Base-by-base conservation (phyloP, 2,329 filamentous ascomycete genomes). In the Orbilia oligospora region DNA sequence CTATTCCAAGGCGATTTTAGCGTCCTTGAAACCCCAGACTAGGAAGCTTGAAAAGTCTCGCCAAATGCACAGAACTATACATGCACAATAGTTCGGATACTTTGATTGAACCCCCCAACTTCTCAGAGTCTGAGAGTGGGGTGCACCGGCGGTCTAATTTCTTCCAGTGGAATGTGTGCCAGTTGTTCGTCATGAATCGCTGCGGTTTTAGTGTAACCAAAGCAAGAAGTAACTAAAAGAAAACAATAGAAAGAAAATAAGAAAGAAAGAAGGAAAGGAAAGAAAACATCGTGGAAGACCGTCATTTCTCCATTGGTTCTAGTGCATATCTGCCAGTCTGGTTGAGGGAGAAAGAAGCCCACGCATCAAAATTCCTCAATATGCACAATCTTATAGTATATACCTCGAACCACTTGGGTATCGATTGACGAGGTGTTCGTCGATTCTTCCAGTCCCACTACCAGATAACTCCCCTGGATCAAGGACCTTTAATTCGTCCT, bases 141-240 rank as follows among this genome's bases (percentile, higher is more conserved):
- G 56, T 76, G 72, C 22, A 36, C 58, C 20, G 33, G 38, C 6
- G 27, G 48, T 16, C 14, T 6, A 16, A 2, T 66, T 27, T 33
- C 41, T 51, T 33, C 51, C 41, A 14, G 38, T 61, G 63, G 64
- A 75, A 63, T 76, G 71, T 70, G 55, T 76, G 56, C 55, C 18
- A 64, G 36, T 66, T 66, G 27, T 75, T 66, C 55, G 48, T 69
- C 27, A 30, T 48, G 71, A 63, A 51, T 46, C 16, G 9, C 38
- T 46, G 44, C n/a, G 20, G 46, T 53, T 67, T 66, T 71, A 76
- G 72, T 76, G 72, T 76, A 76, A 76, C 72, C 66, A 71, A 66
- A 38, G 58, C 14, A 30, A 24, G 16, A 30, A 30, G 2, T 27
- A 24, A 46, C 14, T 18, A 12, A 36, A 30, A 27, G 5, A 36